A percentile compares a stretch with the other conserved stretches of the same genome.
These are phyloP conservation scores for Rhizophagus sp. DNA, from an alignment of 192 early-diverging fungal species.

Conservation along the genomic window DNA sequence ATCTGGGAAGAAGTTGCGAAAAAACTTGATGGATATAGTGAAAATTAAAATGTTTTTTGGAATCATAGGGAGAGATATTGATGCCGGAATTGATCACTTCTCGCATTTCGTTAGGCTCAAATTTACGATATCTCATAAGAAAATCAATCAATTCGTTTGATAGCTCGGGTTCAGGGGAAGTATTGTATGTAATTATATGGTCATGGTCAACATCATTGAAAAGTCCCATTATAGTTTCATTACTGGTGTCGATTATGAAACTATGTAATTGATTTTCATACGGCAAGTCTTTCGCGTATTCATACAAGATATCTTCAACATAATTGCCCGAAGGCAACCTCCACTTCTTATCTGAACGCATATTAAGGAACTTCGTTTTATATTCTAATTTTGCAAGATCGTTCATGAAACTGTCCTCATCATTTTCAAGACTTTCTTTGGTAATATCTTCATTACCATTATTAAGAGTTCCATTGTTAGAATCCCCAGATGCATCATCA, in stretches of 20 bases:
- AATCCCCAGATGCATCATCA: neutral
- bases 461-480: neutral
- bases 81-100: conserved; percentile 26
- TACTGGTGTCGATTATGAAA: too few relatives aligned
- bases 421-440: too few relatives aligned
- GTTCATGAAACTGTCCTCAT: too few relatives aligned
- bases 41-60: conserved; percentile 29
- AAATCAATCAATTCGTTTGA: conserved; percentile 14
- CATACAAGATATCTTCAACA: neutral
- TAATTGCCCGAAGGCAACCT: neutral
- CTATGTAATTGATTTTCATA: too few relatives aligned
- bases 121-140: conserved; percentile 29
- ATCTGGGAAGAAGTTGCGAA: conserved; percentile 27
- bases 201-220: conserved; percentile 12
- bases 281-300: too few relatives aligned
- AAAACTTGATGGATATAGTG: conserved; percentile 28
- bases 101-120: conserved; percentile 28
- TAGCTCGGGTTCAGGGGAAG: neutral
- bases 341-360: neutral
- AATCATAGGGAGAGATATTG: conserved; percentile 24
- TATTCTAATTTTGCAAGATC: neutral
- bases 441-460: neutral
- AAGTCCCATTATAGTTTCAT: too few relatives aligned
- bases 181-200: conserved; percentile 26
- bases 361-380: conserved; percentile 2